Percentiles rank a stretch among this genome's conserved stretches.
Evolutionary conservation across 2,329 filamentous ascomycete species (phyloP).

Genomic region (Hypoxylon sp.): DNA sequence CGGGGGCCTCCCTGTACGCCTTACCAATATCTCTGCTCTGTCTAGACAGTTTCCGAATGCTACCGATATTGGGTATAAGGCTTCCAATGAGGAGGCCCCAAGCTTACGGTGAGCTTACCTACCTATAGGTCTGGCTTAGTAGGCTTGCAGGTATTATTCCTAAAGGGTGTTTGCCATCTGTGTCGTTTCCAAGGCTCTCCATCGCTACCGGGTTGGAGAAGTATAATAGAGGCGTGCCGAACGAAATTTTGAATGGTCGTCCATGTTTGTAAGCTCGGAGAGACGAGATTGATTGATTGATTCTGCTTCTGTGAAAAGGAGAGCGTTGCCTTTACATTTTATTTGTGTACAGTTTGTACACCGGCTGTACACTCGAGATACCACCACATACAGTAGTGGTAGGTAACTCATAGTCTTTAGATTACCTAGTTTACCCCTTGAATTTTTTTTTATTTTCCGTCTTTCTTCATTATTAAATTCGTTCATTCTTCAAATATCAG

Average conservation of each 20-base stretch:
- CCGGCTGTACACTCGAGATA: background rate
- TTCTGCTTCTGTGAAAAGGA: background rate
- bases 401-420: background rate
- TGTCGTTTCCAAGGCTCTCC: background rate
- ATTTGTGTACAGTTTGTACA: background rate
- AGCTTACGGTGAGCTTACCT: background rate
- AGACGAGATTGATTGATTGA: no score
- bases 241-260: no score
- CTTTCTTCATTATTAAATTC: no score
- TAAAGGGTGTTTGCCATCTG: background rate
- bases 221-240: no score
- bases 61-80: slow-evolving; percentile 2
- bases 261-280: no score
- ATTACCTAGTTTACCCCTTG: background rate
- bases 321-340: background rate
- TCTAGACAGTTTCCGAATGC: background rate
- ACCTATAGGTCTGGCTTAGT: background rate
- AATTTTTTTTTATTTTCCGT: no score
- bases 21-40: background rate
- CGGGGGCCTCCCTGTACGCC: slow-evolving; percentile 4
- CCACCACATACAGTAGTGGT: background rate
- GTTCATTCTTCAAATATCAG: no score
- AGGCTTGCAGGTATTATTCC: background rate
- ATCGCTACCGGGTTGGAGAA: no score
- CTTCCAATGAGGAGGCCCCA: background rate